Base-by-base conservation (phyloP, 176 grass and related monocot genomes). In the Sorghum bicolor region DNA sequence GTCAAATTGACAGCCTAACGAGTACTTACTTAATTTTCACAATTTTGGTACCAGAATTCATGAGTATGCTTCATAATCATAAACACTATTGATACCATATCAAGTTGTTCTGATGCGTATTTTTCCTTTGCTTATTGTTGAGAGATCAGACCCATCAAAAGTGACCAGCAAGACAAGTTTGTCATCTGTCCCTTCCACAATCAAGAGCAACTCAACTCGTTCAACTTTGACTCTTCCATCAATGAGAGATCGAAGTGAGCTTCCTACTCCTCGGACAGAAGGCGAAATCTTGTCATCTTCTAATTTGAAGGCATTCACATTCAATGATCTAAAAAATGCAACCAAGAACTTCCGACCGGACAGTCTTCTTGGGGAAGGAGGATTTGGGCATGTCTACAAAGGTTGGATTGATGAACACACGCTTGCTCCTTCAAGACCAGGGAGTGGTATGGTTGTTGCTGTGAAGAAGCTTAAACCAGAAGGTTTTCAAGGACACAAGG, bases 381-480 rank as follows among this genome's bases (percentile, higher is more conserved):
- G 95, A 71, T 97, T 97, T 82, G 95, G 95, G 55, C 84, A 72
- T 80, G 95, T 97, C 19, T 97, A 80, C 72, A 97, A 97, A 91
- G 95, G 95, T 64, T 97, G 95, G 95, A 89, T 97, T 67, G 85
- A 97, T 88, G 92, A 97, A 66, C 78, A 94, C 63, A 93, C 84
- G 0, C 80, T 97, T 43, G 81, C 88, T 36, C 88, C 92, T 79
- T 89, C 86, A 40, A 97, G 71, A 83, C 92, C 95, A 0, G 87
- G 90, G 29, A 74, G 55, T 7, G 95, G 92, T 47, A 89, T 94
- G 90, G 90, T 94, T 69, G 92, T 97, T 86, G 95, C 95, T 72
- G 90, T 97, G 62, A 97, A 97, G 67, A 97, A 91, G 73, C 90
- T 97, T 50, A 97, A 97, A 58, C 95, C 90, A 39, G 95, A 97